These are phyloP conservation scores for Cyclostephanos invisitatus DNA, from an alignment of 108 stramenopile species.

Conservation along the genomic window DNA sequence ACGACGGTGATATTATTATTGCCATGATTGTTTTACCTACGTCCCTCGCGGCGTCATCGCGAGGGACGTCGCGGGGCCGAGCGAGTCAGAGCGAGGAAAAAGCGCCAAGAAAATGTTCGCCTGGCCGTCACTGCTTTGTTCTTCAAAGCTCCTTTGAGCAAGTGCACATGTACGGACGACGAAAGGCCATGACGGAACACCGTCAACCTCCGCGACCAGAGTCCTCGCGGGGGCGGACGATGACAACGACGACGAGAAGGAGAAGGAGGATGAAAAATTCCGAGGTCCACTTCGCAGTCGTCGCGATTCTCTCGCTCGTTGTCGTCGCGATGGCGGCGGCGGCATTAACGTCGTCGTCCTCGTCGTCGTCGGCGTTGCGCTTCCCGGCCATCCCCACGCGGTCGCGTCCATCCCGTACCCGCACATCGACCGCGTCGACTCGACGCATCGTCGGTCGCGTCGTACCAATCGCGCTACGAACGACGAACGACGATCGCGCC, in stretches of 20 bases:
- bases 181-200: too few relatives aligned
- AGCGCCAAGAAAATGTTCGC: too few relatives aligned
- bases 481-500: not conserved
- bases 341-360: not conserved
- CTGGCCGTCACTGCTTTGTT: too few relatives aligned
- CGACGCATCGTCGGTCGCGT: not conserved
- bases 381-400: not conserved
- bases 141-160: too few relatives aligned
- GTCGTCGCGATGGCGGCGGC: not conserved
- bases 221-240: too few relatives aligned
- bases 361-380: slow-evolving; percentile 22
- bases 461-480: not conserved
- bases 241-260: not conserved
- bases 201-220: too few relatives aligned
- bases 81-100: too few relatives aligned
- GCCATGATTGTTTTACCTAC: too few relatives aligned
- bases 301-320: not conserved
- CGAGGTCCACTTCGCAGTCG: not conserved
- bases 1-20: too few relatives aligned
- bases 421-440: not conserved
- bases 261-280: not conserved
- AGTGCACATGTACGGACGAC: too few relatives aligned
- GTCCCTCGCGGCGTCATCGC: too few relatives aligned
- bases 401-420: not conserved
- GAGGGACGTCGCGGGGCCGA: too few relatives aligned